Evolutionary conservation across 179 eudicot species (phyloP), one percentile per base, ranked within the genome.

Genomic region (Dionaea muscipula): DNA sequence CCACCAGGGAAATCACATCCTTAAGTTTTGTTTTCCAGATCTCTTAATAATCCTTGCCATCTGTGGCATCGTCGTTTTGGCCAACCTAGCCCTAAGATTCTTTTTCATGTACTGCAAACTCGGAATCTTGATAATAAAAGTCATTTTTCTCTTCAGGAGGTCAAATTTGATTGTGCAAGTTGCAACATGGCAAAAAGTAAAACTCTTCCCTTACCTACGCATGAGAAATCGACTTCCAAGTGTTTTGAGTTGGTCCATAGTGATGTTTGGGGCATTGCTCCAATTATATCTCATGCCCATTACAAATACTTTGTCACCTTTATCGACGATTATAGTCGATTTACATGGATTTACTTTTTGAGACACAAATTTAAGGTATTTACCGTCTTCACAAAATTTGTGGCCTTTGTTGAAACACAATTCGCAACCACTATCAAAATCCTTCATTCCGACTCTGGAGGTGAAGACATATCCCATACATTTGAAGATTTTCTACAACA

Each of bases 161-260:
- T n/a, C n/a, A n/a, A n/a, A n/a, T n/a, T n/a, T n/a, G 31, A 45
- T 45, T 36, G 12, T 60, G 38, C 11, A 55, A 21, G 35, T 24
- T 55, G 33, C 26, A 24, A n/a, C n/a, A n/a, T n/a, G n/a, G n/a
- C n/a, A n/a, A n/a, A n/a, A n/a, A n/a, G n/a, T n/a, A n/a, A n/a
- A n/a, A n/a, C n/a, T n/a, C n/a, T n/a, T n/a, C n/a, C n/a, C n/a
- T n/a, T n/a, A n/a, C n/a, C n/a, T n/a, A n/a, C n/a, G n/a, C n/a
- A n/a, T n/a, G n/a, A n/a, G n/a, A n/a, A n/a, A n/a, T n/a, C n/a
- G n/a, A n/a, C 35, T 28, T 28, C 35, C 8, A 28, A 8, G 8
- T 28, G 35, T 8, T 28, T 28, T 28, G 35, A 28, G 35, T 28
- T 28, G 35, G 3, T 28, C 3, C 35, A 28, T 28, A 15, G 15